Evolutionary conservation across 2,329 filamentous ascomycete species (phyloP).

Genomic region (Mycosphaerella sp.): DNA sequence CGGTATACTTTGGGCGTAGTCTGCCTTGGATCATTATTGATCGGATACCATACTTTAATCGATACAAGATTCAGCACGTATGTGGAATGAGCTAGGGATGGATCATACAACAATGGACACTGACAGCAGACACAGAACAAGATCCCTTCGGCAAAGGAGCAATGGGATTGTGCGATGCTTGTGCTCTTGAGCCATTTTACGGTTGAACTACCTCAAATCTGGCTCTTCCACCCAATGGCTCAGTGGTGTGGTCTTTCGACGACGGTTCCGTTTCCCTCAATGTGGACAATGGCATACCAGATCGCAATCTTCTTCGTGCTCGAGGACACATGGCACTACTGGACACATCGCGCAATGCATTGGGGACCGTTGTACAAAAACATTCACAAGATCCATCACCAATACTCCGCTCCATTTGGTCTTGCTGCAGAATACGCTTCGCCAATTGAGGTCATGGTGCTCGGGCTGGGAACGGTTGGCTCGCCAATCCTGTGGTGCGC

Average conservation of each 20-base stretch:
- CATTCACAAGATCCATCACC: conserved; percentile 99
- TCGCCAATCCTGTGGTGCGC: conserved; percentile 77
- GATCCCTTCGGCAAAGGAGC: conserved; percentile 85
- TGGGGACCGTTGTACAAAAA: conserved; percentile 92
- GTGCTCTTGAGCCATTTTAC: conserved; percentile 96
- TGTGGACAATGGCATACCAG: conserved; percentile 83
- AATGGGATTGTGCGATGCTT: conserved; percentile 88
- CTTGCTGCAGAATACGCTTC: conserved; percentile 96
- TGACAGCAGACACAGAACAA: conserved; percentile 52
- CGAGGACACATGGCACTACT: conserved; percentile 99
- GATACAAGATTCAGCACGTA: conserved; percentile 90
- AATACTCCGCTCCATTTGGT: conserved; percentile 95
- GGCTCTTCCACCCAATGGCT: conserved; percentile 97
- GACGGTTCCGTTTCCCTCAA: conserved; percentile 78
- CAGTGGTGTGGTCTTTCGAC: conserved; percentile 86
- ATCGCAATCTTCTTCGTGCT: conserved; percentile 91
- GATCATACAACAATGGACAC: conserved; percentile 13
- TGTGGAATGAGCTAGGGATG: conserved; percentile 26
- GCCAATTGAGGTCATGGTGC: conserved; percentile 91
- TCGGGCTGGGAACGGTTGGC: conserved; percentile 80
- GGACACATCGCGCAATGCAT: conserved; percentile 86
- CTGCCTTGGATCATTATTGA: conserved; percentile 93
- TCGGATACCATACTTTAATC: conserved; percentile 75
- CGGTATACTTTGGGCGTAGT: conserved; percentile 87
- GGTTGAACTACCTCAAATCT: conserved; percentile 96